Conservation (phyloP, 371 early-diverging fungal genomes). For the Mortierella sp. region DNA sequence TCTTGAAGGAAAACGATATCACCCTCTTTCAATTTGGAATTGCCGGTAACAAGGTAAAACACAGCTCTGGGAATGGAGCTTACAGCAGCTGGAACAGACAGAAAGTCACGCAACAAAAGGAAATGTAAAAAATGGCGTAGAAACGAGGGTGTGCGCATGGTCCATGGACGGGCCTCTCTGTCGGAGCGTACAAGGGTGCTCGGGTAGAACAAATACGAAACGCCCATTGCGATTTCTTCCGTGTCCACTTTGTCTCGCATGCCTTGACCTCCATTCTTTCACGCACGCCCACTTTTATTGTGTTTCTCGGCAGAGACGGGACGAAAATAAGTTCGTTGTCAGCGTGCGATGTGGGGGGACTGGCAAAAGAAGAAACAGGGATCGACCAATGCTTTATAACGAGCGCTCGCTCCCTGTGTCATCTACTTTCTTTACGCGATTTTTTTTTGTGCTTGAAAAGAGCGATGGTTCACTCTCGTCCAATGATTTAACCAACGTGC, state of each 20-base stretch:
- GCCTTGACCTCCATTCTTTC: not conserved
- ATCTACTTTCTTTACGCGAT: constrained; percentile 5
- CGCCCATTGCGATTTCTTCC: not conserved
- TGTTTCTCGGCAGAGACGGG: not conserved
- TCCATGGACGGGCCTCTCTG: not conserved
- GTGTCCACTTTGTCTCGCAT: not conserved
- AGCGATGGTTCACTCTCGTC: constrained; percentile 29
- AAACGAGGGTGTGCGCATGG: constrained; percentile 5
- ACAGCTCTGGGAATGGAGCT: not conserved
- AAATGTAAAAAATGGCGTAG: not conserved
- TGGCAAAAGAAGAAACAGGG: not conserved
- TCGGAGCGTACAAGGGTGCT: not conserved
- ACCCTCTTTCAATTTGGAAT: constrained; percentile 94
- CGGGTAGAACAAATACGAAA: constrained; percentile 9
- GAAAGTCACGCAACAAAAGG: not conserved
- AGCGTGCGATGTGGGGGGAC: not conserved
- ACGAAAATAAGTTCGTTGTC: not conserved
- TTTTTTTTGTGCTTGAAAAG: not conserved
- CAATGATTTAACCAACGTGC: constrained; percentile 51
- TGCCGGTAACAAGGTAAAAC: constrained; percentile 91
- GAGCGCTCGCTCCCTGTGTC: not conserved
- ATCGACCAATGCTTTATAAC: not conserved
- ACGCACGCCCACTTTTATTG: not conserved
- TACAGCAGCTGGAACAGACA: too few relatives aligned
- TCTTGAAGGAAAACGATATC: constrained; percentile 88